These are phyloP conservation scores for Neurospora sp. DNA, from an alignment of 495 filamentous ascomycete genomes.

Conservation along the genomic window DNA sequence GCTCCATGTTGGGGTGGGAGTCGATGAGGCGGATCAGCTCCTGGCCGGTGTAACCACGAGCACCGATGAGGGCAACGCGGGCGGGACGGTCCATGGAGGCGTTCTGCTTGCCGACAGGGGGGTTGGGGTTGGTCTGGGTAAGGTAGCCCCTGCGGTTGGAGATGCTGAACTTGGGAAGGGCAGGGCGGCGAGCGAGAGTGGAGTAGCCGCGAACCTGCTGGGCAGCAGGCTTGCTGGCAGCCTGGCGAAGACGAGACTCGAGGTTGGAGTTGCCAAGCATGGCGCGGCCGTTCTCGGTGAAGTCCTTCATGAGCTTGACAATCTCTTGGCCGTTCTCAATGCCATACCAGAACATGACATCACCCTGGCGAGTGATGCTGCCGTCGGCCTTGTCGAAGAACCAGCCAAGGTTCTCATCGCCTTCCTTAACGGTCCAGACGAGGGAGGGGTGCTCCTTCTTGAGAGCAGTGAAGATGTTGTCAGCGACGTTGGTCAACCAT, in stretches of 20 bases:
- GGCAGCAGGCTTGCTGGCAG: constrained; percentile 43
- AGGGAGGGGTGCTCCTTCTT: constrained; percentile 88
- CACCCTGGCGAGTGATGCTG: constrained; percentile 70
- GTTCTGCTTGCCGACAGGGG: constrained; percentile 90
- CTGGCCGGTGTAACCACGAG: constrained; percentile 92
- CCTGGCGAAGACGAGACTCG: constrained; percentile 70
- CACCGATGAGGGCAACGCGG: constrained; percentile 85
- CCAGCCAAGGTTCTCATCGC: constrained; percentile 97
- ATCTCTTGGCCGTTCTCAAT: constrained; percentile 79
- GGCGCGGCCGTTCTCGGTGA: constrained; percentile 68
- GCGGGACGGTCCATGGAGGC: constrained; percentile 72
- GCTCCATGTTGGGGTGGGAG: constrained; percentile 85
- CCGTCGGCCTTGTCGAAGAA: constrained; percentile 98
- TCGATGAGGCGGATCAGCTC: constrained; percentile 86
- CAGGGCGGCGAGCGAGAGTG: constrained; percentile 37
- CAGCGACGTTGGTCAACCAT: constrained; percentile 93
- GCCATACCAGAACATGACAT: constrained; percentile 97
- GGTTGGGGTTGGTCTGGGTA: constrained; percentile 89
- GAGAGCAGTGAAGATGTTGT: constrained; percentile 89
- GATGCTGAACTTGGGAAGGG: constrained; percentile 9
- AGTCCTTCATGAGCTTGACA: constrained; percentile 78
- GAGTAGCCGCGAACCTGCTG: constrained; percentile 62
- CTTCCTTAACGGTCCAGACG: constrained; percentile 93
- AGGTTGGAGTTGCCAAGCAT: constrained; percentile 91
- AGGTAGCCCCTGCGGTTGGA: constrained; percentile 42